Evolutionary conservation across 306 rosid species (phyloP).

Genomic region (Quercus variabilis): DNA sequence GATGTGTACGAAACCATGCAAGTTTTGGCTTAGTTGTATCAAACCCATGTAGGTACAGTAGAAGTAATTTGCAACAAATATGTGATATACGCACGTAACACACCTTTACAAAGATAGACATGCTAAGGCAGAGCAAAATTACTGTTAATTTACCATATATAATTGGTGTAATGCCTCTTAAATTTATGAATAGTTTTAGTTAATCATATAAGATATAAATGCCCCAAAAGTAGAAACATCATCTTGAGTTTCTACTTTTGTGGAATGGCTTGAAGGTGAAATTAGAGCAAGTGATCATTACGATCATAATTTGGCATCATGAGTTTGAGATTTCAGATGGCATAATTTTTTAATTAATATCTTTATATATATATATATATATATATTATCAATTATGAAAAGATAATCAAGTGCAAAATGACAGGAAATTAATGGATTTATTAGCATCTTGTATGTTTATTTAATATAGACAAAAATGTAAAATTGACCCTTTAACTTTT

Average conservation of each 20-base stretch:
- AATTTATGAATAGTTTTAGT: too few relatives aligned
- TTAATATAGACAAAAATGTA: not conserved
- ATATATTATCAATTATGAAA: not conserved
- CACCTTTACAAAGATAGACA: too few relatives aligned
- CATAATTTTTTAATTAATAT: not conserved
- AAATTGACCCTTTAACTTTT: too few relatives aligned
- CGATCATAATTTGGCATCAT: constrained; percentile 35
- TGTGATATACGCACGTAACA: too few relatives aligned
- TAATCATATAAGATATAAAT: too few relatives aligned
- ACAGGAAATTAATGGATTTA: not conserved
- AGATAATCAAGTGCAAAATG: constrained; percentile 12
- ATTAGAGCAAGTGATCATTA: constrained; percentile 36
- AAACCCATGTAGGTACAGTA: not conserved
- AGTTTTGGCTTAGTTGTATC: not conserved
- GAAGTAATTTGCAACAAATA: not conserved
- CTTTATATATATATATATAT: too few relatives aligned
- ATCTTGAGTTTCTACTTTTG: not conserved
- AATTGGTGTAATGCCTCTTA: too few relatives aligned
- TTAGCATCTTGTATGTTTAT: not conserved
- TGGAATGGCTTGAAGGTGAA: constrained; percentile 37
- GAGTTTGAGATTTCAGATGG: constrained; percentile 33
- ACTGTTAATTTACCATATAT: not conserved
- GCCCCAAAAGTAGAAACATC: too few relatives aligned
- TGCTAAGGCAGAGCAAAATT: not conserved
- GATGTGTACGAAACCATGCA: not conserved